Base-by-base conservation (phyloP, 2,329 filamentous ascomycete genomes). In the Bisporella sp. region DNA sequence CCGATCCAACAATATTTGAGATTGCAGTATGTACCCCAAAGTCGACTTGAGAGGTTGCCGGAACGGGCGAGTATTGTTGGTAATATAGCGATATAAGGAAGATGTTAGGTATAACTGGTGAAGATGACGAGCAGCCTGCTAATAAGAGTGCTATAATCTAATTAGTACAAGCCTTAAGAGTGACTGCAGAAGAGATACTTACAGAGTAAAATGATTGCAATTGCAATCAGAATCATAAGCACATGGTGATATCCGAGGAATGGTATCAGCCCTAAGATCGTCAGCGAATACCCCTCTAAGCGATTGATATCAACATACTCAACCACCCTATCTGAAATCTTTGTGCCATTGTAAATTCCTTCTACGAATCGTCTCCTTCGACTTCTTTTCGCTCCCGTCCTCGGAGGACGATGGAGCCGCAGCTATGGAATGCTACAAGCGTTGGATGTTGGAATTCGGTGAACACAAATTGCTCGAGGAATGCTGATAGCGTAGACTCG, bases 81-180 rank as follows among this genome's bases (percentile, higher is more conserved):
- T 67, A 99, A 80, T 95, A 97, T 63, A 99, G 81, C n/a, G 91
- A 96, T 58, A 99, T 88, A 60, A 99, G 82, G 78, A 96, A 99
- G 70, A 99, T 97, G 66, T 85, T 84, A 30, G 93, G 93, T 62
- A 99, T 96, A 30, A 95, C 75, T 2, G 92, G 93, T 47, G 92
- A 96, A 40, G 92, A 96, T 7, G 92, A 97, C 4, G 93, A 97
- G 71, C 93, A 99, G 63, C 93, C 93, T 64, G 93, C 92, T 59
- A 99, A 54, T 63, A 99, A 74, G 57, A 99, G 81, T 62, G 93
- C 91, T 96, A 63, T 53, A 40, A 50, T 49, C 35, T 48, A 40
- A 56, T 57, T 49, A 59, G 56, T 52, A 28, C 53, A 59, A 54
- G 32, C 6, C 33, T 30, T 40, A 6, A 31, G 43, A 50, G 41